These are phyloP conservation scores for Nyssa sinensis DNA, from an alignment of 148 eudicot species.

Conservation along the genomic window DNA sequence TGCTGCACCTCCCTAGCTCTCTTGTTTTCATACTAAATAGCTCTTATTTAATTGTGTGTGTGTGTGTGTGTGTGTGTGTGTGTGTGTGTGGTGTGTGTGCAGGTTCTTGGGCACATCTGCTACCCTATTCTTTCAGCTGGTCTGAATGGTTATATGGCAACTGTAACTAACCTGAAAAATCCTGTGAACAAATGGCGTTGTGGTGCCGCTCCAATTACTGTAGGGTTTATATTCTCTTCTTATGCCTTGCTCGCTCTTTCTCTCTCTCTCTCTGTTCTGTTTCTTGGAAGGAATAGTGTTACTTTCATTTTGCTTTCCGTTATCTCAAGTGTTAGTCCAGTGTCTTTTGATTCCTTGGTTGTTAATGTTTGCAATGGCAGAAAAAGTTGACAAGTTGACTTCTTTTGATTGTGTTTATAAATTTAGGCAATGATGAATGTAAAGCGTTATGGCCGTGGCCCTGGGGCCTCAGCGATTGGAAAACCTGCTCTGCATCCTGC, in stretches of 20 bases:
- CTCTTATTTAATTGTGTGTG: too few species aligned
- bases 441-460: constrained; percentile 79
- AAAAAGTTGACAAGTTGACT: constrained; percentile 6
- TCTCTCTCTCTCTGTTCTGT: neutral
- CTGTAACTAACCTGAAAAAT: constrained; percentile 83
- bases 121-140: constrained; percentile 96
- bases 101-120: constrained; percentile 97
- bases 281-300: neutral
- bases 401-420: constrained; percentile 7
- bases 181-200: constrained; percentile 93
- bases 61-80: too few species aligned
- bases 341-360: constrained; percentile 6
- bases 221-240: constrained; percentile 28
- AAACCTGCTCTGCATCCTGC: constrained; percentile 93
- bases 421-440: constrained; percentile 96
- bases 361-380: too few species aligned
- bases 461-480: constrained; percentile 70
- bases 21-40: neutral
- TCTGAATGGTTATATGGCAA: constrained; percentile 92
- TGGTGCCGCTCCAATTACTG: constrained; percentile 98
- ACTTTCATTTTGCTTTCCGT: neutral
- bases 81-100: constrained; percentile 14
- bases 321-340: neutral
- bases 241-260: too few species aligned
- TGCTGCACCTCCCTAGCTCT: neutral